Evolutionary conservation across 2,329 filamentous ascomycete genomes (phyloP).

Genomic region (Rhinocladiella similis): DNA sequence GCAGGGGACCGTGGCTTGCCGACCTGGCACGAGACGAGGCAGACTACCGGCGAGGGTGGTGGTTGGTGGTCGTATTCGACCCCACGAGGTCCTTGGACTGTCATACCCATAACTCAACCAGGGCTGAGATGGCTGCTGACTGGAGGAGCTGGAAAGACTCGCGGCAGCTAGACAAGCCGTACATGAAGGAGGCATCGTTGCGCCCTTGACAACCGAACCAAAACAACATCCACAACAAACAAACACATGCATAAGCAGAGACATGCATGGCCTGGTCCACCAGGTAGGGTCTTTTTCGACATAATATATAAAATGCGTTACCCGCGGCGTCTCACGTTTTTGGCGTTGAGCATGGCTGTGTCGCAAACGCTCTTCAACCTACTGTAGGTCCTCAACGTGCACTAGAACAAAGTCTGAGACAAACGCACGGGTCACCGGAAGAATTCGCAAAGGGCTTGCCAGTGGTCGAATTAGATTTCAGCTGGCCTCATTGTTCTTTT

Average conservation of each 20-base stretch:
- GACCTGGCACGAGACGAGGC: constrained; percentile 10
- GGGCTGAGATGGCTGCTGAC: neutral
- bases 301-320: no score
- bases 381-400: neutral
- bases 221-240: neutral
- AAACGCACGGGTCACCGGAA: neutral
- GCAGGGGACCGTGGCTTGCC: constrained; percentile 3
- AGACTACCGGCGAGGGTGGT: constrained; percentile 6
- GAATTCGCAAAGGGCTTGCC: neutral
- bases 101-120: constrained; percentile 8
- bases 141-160: neutral
- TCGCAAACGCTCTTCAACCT: neutral
- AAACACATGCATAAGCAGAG: neutral
- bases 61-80: constrained; percentile 6
- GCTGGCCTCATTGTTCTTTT: no score
- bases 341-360: neutral
- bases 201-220: neutral
- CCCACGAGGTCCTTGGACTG: constrained; percentile 12
- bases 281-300: neutral
- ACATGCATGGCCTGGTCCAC: neutral
- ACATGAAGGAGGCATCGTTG: neutral
- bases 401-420: neutral
- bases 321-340: no score
- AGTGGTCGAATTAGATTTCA: no score
- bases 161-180: neutral